A percentile compares a stretch with the other conserved stretches of the same genome.
Conservation (phyloP, 352 stramenopile genomes). For the Saprolegnia diclina region DNA sequence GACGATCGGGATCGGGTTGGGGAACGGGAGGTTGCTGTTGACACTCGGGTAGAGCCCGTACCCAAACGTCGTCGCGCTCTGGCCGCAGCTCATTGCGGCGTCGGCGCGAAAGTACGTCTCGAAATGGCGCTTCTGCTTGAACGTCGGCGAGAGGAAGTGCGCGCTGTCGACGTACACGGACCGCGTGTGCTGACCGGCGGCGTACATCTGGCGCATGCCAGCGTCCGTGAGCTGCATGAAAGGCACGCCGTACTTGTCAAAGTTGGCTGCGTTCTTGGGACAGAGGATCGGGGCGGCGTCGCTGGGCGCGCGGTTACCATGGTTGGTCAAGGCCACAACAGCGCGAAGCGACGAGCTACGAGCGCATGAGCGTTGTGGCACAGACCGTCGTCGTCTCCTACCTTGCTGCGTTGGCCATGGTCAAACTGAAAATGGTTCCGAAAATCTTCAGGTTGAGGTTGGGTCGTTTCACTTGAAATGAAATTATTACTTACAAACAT, state of each 20-base stretch:
- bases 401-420: not conserved
- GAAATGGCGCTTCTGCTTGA: constrained; percentile 73
- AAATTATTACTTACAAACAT: no score
- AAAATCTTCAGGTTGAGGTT: not conserved
- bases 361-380: not conserved
- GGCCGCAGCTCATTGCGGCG: constrained; percentile 65
- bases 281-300: constrained; percentile 50
- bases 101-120: constrained; percentile 82
- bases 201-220: constrained; percentile 71
- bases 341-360: constrained; percentile 52
- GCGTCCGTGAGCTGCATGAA: constrained; percentile 75
- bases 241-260: constrained; percentile 71
- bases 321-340: constrained; percentile 68
- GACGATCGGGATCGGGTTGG: constrained; percentile 69
- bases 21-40: constrained; percentile 50
- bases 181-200: constrained; percentile 61
- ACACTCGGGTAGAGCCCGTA: constrained; percentile 77
- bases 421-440: constrained; percentile 4
- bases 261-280: constrained; percentile 57
- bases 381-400: not conserved
- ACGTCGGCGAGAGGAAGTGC: constrained; percentile 58
- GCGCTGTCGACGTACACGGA: constrained; percentile 60
- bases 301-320: constrained; percentile 73
- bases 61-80: constrained; percentile 64
- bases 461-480: not conserved